phyloP scores from a whole-genome alignment of 139 green algal genomes.

The Tetraselmis chui region DNA sequence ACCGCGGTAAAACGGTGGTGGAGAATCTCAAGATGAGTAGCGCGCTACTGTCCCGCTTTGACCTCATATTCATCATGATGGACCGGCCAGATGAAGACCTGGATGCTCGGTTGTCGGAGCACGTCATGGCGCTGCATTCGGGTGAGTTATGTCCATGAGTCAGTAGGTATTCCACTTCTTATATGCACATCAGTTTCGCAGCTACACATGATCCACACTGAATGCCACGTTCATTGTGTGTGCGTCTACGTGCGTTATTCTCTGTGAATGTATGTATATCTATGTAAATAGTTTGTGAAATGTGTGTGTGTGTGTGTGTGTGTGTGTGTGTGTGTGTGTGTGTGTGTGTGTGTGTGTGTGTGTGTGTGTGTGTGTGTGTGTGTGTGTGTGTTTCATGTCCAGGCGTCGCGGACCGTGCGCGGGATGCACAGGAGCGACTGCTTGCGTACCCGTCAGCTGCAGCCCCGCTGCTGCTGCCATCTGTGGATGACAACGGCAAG shows the following conservation, averaged over 20 bases:
- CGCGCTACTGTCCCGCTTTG: conserved; percentile 83
- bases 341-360: too few relatives aligned
- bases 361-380: not conserved
- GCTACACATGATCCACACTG: too few relatives aligned
- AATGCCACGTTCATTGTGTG: too few relatives aligned
- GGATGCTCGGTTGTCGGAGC: conserved; percentile 74
- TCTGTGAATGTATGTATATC: not conserved
- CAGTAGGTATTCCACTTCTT: too few relatives aligned
- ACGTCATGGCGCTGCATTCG: conserved; percentile 81
- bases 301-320: too few relatives aligned
- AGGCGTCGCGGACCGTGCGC: conserved; percentile 31
- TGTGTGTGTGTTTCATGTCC: conserved; percentile 1
- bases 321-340: too few relatives aligned
- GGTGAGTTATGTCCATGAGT: conserved; percentile 31
- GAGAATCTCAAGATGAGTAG: conserved; percentile 79
- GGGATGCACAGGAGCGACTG: conserved; percentile 32
- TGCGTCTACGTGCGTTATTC: too few relatives aligned
- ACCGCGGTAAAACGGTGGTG: conserved; percentile 34
- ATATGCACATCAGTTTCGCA: too few relatives aligned
- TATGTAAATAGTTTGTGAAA: too few relatives aligned
- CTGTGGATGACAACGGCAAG: not conserved
- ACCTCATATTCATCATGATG: conserved; percentile 89
- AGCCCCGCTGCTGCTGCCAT: conserved; percentile 7
- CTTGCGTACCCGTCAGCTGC: conserved; percentile 21
- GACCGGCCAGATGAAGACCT: conserved; percentile 70